Base-by-base conservation (phyloP, 2,329 filamentous ascomycete species). In the Samsoniella hepiali region DNA sequence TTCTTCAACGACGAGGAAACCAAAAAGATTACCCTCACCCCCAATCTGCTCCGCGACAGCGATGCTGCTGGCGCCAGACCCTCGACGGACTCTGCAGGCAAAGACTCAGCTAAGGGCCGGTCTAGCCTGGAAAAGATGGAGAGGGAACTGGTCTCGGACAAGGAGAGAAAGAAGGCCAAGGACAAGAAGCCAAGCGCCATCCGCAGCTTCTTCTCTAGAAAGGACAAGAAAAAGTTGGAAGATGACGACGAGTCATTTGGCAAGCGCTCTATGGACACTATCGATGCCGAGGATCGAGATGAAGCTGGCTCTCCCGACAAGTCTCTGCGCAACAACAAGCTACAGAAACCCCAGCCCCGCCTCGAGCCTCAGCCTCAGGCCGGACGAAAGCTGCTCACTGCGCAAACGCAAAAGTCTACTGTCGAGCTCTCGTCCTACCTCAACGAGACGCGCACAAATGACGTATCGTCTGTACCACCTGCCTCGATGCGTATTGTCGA, bases 1-100 rank as follows among this genome's bases (percentile, higher is more conserved):
- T 97, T 98, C 81, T 97, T 97, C 82, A 96, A 93, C 75, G 95
- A 98, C 72, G 94, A 87, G 44, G 95, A 98, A 76, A 97, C 95
- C 3, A 93, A 96, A 76, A 98, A 98, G 79, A 98, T 99, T 68
- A 96, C 93, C 0, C 84, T 99, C 51, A 99, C 95, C 3, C 95
- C 95, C 1, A 96, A 96, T 69, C 78, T 99, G 60, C 80, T 98
- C 47, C 88, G 94, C 49, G 94, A 98, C 68, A 93, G 97, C 69
- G 83, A 81, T 67, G 77, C 81, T 65, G 73, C 81, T 38, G 44
- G 42, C 76, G 74, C 83, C 76, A 74, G 81, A 78, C 74, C 94
- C 82, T 77, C 77, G 2, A 72, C 72, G 11, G 77, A 79, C 29
- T 77, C 76, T 2, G 54, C 64, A 17, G 81, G 74, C 10, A 78